Conservation (phyloP, 306 rosid species). For the Cucurbita argyrosperma region DNA sequence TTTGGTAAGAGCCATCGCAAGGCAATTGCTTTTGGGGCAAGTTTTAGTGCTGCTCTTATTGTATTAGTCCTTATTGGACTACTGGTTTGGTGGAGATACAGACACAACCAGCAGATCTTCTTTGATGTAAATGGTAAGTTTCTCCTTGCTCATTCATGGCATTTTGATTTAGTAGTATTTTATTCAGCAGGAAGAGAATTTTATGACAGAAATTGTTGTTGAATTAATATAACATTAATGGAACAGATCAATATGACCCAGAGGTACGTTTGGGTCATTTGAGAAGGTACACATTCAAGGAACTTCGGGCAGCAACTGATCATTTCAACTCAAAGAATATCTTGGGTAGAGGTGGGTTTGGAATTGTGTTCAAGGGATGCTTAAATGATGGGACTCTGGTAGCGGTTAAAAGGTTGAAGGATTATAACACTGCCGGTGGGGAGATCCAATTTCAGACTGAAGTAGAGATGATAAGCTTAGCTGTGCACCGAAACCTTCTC, state of each 20-base stretch:
- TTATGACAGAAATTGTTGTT: not conserved
- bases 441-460: conserved; percentile 98
- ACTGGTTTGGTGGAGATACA: conserved; percentile 79
- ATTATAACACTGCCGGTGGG: conserved; percentile 82
- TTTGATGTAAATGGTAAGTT: conserved; percentile 81
- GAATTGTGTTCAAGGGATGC: conserved; percentile 82
- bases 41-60: conserved; percentile 62
- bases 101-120: conserved; percentile 90
- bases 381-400: conserved; percentile 74
- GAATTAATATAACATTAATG: conserved; percentile 3
- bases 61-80: conserved; percentile 40
- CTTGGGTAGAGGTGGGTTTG: conserved; percentile 95
- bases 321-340: conserved; percentile 90
- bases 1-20: conserved; percentile 43
- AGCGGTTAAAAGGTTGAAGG: conserved; percentile 91
- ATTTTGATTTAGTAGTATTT: not conserved
- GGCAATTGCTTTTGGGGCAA: conserved; percentile 72
- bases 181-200: not conserved
- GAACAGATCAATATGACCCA: conserved; percentile 88
- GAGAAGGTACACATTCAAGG: conserved; percentile 79
- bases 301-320: conserved; percentile 87
- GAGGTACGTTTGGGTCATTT: conserved; percentile 94
- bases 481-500: conserved; percentile 86
- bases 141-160: not conserved
- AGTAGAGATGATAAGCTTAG: conserved; percentile 96